Evolutionary conservation across 306 rosid genomes (phyloP).

Genomic region (Pueraria montana): DNA sequence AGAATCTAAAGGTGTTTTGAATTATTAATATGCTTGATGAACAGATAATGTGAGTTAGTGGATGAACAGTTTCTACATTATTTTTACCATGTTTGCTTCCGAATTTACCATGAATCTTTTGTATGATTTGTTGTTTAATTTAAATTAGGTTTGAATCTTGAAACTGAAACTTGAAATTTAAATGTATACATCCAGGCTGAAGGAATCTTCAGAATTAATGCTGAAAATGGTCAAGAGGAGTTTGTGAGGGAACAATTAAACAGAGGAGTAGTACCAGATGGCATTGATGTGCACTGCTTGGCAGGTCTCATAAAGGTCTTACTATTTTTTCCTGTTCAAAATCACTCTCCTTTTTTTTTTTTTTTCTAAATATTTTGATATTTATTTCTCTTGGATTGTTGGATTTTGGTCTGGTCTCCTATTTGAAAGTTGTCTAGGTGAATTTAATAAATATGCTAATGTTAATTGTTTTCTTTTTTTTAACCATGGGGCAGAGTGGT

Average conservation of each 20-base stretch:
- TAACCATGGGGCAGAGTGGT: conserved; percentile 24
- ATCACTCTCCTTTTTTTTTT: neutral
- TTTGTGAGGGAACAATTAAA: conserved; percentile 89
- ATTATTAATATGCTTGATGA: conserved; percentile 11
- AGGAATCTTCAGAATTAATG: conserved; percentile 96
- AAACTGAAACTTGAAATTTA: conserved; percentile 36
- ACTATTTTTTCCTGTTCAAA: conserved; percentile 2
- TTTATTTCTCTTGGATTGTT: conserved; percentile 30
- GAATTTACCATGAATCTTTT: conserved; percentile 31
- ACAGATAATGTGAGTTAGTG: neutral
- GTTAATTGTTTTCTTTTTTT: conserved; percentile 37
- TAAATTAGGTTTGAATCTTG: conserved; percentile 44
- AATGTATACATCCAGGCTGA: conserved; percentile 76
- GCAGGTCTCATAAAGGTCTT: conserved; percentile 96
- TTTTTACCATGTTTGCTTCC: neutral
- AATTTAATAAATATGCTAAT: conserved; percentile 29
- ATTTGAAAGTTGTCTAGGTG: conserved; percentile 36
- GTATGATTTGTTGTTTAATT: conserved; percentile 40
- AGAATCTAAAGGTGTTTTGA: conserved; percentile 23
- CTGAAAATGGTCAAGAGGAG: conserved; percentile 95
- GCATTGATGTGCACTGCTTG: conserved; percentile 89
- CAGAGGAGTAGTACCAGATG: conserved; percentile 82
- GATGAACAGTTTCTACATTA: neutral
- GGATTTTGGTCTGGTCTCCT: conserved; percentile 27
- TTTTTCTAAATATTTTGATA: neutral